phyloP scores from a whole-genome alignment of 2,329 filamentous ascomycete species.

The Colletotrichum salicis region DNA sequence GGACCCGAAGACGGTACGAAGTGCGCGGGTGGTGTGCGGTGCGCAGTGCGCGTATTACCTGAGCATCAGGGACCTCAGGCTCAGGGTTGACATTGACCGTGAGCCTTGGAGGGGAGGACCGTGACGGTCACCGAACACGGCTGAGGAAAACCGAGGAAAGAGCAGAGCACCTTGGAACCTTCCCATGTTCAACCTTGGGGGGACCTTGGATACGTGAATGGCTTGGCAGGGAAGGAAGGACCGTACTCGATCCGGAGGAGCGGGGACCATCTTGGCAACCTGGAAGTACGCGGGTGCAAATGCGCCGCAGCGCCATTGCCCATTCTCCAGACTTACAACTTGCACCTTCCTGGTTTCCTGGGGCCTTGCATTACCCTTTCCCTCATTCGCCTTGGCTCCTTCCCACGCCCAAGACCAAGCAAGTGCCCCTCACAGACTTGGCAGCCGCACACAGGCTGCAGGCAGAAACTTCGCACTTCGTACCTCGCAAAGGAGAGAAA shows the following conservation, averaged over 20 bases:
- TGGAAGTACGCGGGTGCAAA: not conserved
- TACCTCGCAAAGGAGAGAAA: not conserved
- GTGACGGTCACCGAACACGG: too few relatives aligned
- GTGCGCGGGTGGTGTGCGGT: not conserved
- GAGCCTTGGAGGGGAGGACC: too few relatives aligned
- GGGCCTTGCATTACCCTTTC: not conserved
- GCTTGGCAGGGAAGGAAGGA: not conserved
- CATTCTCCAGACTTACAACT: not conserved
- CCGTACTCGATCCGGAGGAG: not conserved
- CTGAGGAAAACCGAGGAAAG: not conserved
- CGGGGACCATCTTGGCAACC: not conserved
- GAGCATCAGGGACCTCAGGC: not conserved
- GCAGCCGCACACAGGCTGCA: not conserved
- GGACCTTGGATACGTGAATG: not conserved
- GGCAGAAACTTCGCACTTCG: not conserved
- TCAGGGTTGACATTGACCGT: too few relatives aligned
- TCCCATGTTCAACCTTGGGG: not conserved
- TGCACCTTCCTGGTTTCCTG: not conserved
- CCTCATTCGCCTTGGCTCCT: not conserved
- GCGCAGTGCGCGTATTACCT: not conserved
- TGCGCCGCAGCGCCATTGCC: not conserved
- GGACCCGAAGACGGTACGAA: not conserved
- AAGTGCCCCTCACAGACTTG: not conserved
- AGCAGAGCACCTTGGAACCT: not conserved
- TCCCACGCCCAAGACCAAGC: not conserved